phyloP scores from a whole-genome alignment of 1,284 basidiomycete genomes.

The Limonomyces culmigenus region DNA sequence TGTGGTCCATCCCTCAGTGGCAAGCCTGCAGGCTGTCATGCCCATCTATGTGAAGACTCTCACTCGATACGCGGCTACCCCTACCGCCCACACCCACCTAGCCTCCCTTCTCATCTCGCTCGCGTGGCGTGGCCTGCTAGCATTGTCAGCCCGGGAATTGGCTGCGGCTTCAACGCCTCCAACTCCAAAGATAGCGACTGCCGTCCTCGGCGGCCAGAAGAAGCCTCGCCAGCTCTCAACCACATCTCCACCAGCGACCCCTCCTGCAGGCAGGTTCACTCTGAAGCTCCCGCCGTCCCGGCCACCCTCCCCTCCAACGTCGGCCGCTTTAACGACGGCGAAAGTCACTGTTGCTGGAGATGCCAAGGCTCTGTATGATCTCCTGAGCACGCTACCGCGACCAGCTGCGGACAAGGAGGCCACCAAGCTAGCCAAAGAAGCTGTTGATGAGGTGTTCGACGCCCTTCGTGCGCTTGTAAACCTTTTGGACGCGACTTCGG shows the following conservation, averaged over 20 bases:
- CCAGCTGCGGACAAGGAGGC: constrained; percentile 29
- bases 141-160: constrained; percentile 41
- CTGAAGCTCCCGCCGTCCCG: constrained; percentile 54
- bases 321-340: too few species aligned
- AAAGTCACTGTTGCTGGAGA: too few species aligned
- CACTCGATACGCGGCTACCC: constrained; percentile 33
- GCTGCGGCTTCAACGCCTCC: constrained; percentile 15
- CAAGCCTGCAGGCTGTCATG: constrained; percentile 33
- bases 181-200: constrained; percentile 17
- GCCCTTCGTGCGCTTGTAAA: constrained; percentile 37
- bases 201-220: constrained; percentile 15
- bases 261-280: constrained; percentile 40
- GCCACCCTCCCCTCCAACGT: constrained; percentile 44
- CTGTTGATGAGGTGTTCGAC: constrained; percentile 58
- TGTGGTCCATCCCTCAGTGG: constrained; percentile 43
- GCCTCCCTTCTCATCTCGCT: constrained; percentile 56
- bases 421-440: constrained; percentile 45
- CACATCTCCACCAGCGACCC: constrained; percentile 36
- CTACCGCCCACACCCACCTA: constrained; percentile 35
- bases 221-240: constrained; percentile 19
- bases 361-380: constrained; percentile 37
- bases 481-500: constrained; percentile 34
- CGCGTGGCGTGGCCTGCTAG: constrained; percentile 55
- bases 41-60: constrained; percentile 44
- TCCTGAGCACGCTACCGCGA: constrained; percentile 41